Evolutionary conservation across 768 basidiomycete genomes (phyloP), one percentile per base, ranked within the genome.

Genomic region (Gyrodon lividus): DNA sequence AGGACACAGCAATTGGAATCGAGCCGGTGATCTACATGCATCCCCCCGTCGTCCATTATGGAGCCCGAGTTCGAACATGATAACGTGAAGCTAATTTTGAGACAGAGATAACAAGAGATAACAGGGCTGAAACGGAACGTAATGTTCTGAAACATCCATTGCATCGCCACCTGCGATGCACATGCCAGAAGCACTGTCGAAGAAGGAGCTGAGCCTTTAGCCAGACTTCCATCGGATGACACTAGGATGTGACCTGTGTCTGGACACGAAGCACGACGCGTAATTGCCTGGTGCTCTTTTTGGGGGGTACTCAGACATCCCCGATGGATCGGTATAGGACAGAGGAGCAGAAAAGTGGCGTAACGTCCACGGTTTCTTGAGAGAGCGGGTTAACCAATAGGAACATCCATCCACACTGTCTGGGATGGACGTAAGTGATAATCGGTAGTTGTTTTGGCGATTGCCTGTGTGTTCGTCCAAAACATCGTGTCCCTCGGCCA

Each of bases 21-120:
- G 31, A 31, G 34, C 14, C 23, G 24, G 47, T 1, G 38, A 48
- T 58, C 41, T 40, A 51, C 46, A 23, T 5, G 26, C 31, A 9
- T 26, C 9, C 17, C 42, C 14, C 48, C 33, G 16, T 6, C 52
- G 55, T 52, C 30, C 16, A 46, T 31, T 46, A 48, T 62, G 61
- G 50, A 63, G 12, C 26, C 56, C 56, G 52, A 46, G 4, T 10
- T 17, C 51, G 20, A 23, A 17, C 35, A 37, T 17, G 24, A 43
- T 12, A 44, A 22, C 4, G 13, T 30, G 26, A 0, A 3, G 19
- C 6, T 33, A 26, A 33, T 44, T 44, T 33, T 20, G 19, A 20
- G 33, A 44, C 43, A 12, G 6, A 31, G 30, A 44, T 26, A 16
- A 13, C 22, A 24, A 22, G 6, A n/a, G n/a, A n/a, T n/a, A n/a